Conservation (phyloP, 257 asterid species). For the Solanum okadae region DNA sequence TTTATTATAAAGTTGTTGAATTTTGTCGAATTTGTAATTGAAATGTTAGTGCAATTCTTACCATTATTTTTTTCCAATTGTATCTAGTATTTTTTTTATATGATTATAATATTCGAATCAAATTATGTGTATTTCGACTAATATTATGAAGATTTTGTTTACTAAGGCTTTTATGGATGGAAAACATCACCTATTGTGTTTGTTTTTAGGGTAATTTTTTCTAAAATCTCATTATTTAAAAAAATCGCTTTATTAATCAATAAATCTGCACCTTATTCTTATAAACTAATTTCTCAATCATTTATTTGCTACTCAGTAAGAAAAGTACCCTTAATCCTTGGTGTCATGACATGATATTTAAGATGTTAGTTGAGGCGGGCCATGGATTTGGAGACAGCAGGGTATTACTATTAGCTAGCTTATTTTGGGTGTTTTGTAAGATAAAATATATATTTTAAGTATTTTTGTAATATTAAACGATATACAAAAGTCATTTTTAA, state of each 20-base stretch:
- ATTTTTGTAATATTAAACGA: background rate
- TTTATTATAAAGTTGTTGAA: background rate
- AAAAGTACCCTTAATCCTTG: background rate
- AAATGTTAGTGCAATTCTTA: too few relatives aligned
- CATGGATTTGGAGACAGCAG: background rate
- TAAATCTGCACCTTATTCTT: too few relatives aligned
- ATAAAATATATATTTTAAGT: background rate
- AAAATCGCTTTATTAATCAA: too few relatives aligned
- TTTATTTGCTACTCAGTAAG: background rate
- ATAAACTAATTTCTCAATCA: background rate
- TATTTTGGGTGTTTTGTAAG: background rate
- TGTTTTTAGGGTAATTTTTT: too few relatives aligned
- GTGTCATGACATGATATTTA: background rate
- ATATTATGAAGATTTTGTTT: too few relatives aligned
- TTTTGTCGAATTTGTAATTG: too few relatives aligned
- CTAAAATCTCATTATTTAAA: too few relatives aligned
- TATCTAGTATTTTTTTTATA: too few relatives aligned
- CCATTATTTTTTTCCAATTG: fast-evolving
- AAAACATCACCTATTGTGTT: too few relatives aligned
- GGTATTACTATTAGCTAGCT: background rate
- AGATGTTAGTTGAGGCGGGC: background rate
- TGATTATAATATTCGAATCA: too few relatives aligned
- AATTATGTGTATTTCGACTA: too few relatives aligned
- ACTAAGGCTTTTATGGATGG: too few relatives aligned
- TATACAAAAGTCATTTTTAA: background rate